Conservation (phyloP, 805 yeast genomes). For the Priceomyces carsonii region DNA sequence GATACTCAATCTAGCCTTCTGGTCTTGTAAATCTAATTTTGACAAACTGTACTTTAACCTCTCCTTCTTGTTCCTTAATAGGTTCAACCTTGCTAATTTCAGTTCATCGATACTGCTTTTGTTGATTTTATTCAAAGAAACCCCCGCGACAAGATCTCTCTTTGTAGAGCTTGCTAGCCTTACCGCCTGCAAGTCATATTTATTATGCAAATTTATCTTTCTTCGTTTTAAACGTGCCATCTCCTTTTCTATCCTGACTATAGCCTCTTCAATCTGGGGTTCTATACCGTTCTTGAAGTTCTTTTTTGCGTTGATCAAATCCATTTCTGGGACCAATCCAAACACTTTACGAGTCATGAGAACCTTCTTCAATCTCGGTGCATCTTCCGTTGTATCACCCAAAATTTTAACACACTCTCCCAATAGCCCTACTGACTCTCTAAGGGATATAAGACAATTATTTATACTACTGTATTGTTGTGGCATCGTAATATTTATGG, state of each 20-base stretch:
- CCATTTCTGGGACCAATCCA: conserved; percentile 52
- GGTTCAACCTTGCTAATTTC: conserved; percentile 39
- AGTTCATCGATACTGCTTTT: conserved; percentile 26
- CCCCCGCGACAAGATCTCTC: conserved; percentile 11
- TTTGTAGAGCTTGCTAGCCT: conserved; percentile 25
- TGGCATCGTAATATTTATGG: conserved; percentile 5
- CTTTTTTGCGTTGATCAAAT: conserved; percentile 41
- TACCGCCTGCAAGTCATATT: conserved; percentile 41
- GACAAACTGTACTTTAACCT: conserved; percentile 43
- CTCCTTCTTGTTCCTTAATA: conserved; percentile 44
- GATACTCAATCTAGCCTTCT: conserved; percentile 16
- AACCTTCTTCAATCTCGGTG: conserved; percentile 37
- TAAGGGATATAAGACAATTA: conserved; percentile 22
- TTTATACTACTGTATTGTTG: conserved; percentile 12
- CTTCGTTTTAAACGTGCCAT: conserved; percentile 33
- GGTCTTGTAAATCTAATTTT: conserved; percentile 18
- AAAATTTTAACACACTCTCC: conserved; percentile 32
- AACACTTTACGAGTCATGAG: conserved; percentile 48
- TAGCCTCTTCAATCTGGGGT: conserved; percentile 40
- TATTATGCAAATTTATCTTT: conserved; percentile 31
- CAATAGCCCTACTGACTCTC: conserved; percentile 34
- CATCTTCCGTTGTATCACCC: conserved; percentile 39
- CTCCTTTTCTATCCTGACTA: conserved; percentile 31
- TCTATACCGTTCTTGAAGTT: conserved; percentile 36
- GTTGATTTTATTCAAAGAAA: conserved; percentile 13